A percentile compares a stretch with the other conserved stretches of the same genome.
These are phyloP conservation scores for Marasmius tenuissimus DNA, from an alignment of 1,284 basidiomycete genomes.

Conservation along the genomic window DNA sequence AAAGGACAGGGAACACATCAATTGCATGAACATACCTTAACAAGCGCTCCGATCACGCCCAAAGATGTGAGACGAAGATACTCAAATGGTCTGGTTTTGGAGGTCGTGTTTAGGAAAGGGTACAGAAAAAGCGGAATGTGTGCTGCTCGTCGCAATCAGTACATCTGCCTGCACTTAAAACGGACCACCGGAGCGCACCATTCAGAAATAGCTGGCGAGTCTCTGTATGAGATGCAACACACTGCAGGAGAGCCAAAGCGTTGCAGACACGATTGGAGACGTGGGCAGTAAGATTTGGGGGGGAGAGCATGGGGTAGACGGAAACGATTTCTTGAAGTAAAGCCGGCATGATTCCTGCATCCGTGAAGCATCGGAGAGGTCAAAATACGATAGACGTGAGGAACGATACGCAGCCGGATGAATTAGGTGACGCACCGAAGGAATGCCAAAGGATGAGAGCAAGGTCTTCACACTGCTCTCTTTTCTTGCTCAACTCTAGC, in stretches of 20 bases:
- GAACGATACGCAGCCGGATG: neutral
- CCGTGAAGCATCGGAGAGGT: slow-evolving; percentile 2
- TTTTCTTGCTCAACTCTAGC: slow-evolving; percentile 97
- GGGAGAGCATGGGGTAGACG: slow-evolving; percentile 95
- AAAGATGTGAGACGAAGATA: slow-evolving; percentile 97
- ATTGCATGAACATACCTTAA: slow-evolving; percentile 66
- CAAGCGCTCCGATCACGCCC: slow-evolving; percentile 97
- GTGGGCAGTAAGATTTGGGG: slow-evolving; percentile 95
- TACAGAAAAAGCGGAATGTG: slow-evolving; percentile 99
- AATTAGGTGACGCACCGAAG: slow-evolving; percentile 71
- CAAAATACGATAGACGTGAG: neutral
- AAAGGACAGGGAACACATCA: neutral
- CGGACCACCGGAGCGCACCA: slow-evolving; percentile 45
- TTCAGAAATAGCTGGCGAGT: slow-evolving; percentile 92
- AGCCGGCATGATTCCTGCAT: slow-evolving; percentile 94
- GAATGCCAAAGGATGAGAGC: slow-evolving; percentile 99
- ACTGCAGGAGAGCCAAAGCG: slow-evolving; percentile 95
- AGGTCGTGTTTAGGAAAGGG: slow-evolving; percentile 98
- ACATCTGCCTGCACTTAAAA: neutral
- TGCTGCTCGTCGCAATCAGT: slow-evolving; percentile 49
- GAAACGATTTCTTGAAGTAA: slow-evolving; percentile 98
- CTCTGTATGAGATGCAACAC: slow-evolving; percentile 94
- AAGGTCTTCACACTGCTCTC: slow-evolving; percentile 98
- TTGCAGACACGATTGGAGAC: slow-evolving; percentile 99
- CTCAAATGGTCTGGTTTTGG: slow-evolving; percentile 98